Conservation (phyloP, 768 basidiomycete species). For the Gyrodon lividus region DNA sequence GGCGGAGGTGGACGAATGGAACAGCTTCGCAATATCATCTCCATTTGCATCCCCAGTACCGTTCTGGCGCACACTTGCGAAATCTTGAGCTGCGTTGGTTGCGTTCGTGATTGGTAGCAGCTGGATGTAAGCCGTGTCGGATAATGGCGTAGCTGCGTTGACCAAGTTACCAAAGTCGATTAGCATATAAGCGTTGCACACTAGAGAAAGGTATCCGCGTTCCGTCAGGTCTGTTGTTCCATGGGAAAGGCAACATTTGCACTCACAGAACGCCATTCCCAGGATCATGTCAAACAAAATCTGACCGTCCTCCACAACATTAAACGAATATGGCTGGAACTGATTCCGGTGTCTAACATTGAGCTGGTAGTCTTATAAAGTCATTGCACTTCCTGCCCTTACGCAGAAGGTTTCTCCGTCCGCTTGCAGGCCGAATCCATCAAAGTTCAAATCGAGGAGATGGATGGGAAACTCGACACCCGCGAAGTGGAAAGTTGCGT, state of each 20-base stretch:
- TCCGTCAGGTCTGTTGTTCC: neutral
- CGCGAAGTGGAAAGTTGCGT: conserved; percentile 62
- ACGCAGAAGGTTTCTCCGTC: conserved; percentile 33
- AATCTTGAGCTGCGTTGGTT: conserved; percentile 32
- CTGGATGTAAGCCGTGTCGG: conserved; percentile 57
- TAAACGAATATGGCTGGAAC: conserved; percentile 69
- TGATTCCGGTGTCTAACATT: conserved; percentile 21
- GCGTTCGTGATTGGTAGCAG: conserved; percentile 56
- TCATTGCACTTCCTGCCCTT: conserved; percentile 41
- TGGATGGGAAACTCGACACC: conserved; percentile 60
- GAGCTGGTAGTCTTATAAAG: neutral
- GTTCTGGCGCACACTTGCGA: conserved; percentile 9
- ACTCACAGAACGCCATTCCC: conserved; percentile 71
- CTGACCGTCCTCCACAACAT: conserved; percentile 28
- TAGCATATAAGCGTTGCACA: conserved; percentile 63
- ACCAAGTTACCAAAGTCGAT: conserved; percentile 68
- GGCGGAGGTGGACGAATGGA: conserved; percentile 34
- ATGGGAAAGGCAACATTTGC: neutral
- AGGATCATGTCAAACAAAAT: conserved; percentile 58
- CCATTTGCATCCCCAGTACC: neutral
- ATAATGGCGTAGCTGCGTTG: conserved; percentile 36
- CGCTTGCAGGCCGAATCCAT: conserved; percentile 13
- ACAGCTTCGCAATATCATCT: conserved; percentile 37
- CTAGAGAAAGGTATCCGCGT: conserved; percentile 30
- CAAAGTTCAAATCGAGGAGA: conserved; percentile 56